These are phyloP conservation scores for Stemphylium beticola DNA, from an alignment of 2,329 filamentous ascomycete species.

Conservation along the genomic window DNA sequence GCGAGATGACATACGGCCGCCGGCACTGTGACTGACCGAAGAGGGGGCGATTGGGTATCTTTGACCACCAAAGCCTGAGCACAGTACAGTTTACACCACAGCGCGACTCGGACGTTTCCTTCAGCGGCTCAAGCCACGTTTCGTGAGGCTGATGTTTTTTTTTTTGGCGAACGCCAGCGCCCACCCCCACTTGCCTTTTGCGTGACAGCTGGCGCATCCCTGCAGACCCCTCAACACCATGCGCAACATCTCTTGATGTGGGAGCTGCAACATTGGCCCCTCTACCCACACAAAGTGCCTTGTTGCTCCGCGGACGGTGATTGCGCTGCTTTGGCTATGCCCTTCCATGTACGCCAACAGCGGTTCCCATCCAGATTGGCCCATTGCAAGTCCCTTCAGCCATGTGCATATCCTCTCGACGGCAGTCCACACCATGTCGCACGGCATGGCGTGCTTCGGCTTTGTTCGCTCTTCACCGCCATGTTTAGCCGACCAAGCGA, in stretches of 20 bases:
- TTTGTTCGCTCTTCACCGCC: slow-evolving; percentile 34
- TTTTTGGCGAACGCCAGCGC: neutral
- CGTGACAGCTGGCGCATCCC: slow-evolving; percentile 27
- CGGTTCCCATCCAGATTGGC: neutral
- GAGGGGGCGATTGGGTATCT: slow-evolving; percentile 2
- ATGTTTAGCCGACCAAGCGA: slow-evolving; percentile 21
- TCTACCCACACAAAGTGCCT: neutral
- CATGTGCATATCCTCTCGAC: neutral
- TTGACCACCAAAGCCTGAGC: neutral
- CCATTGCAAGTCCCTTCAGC: neutral
- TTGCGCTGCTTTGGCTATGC: neutral
- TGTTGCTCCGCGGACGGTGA: neutral
- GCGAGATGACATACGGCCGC: slow-evolving; percentile 27
- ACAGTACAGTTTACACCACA: neutral
- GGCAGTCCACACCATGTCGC: slow-evolving; percentile 14
- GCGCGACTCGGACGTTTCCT: neutral
- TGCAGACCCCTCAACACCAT: slow-evolving; percentile 44
- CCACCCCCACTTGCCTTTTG: slow-evolving; percentile 40
- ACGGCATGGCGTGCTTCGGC: slow-evolving; percentile 24
- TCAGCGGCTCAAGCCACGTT: slow-evolving; percentile 20
- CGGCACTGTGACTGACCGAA: neutral
- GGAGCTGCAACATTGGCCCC: slow-evolving; percentile 1
- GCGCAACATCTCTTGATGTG: slow-evolving; percentile 22
- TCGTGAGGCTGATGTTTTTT: slow-evolving; percentile 9
- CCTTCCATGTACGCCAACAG: slow-evolving; percentile 1